Percentiles rank a stretch among this genome's conserved stretches.
Conservation (phyloP, 1,139 yeast genomes). For the Taphrina pruni region DNA sequence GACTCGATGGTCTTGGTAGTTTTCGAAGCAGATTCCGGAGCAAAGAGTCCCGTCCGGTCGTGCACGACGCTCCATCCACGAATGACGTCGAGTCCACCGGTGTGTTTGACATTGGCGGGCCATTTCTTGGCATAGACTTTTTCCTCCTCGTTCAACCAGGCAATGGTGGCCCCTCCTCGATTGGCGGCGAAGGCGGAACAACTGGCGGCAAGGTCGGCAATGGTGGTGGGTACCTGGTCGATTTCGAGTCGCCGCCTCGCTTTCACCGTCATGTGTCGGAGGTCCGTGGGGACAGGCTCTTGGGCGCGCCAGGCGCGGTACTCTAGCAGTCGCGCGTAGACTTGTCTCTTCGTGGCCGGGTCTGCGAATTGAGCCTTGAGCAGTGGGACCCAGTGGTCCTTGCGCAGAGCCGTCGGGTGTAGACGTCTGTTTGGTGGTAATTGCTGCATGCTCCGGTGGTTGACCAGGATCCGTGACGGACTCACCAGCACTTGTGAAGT, state of each 20-base stretch:
- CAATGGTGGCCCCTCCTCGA: slow-evolving; percentile 8
- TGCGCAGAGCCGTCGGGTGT: slow-evolving; percentile 30
- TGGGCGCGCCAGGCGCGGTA: slow-evolving; percentile 27
- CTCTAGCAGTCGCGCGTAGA: slow-evolving; percentile 30
- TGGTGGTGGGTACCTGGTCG: slow-evolving; percentile 29
- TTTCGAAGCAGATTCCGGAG: no score
- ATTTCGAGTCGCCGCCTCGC: slow-evolving; percentile 31
- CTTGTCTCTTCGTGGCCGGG: slow-evolving; percentile 23
- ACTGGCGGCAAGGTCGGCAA: slow-evolving; percentile 36
- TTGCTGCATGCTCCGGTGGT: slow-evolving; percentile 21
- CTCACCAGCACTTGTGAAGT: slow-evolving; percentile 30
- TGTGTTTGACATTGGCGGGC: slow-evolving; percentile 30
- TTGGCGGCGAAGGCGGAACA: slow-evolving; percentile 19
- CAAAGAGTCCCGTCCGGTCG: not conserved
- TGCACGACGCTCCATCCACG: slow-evolving; percentile 22
- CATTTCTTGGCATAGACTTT: slow-evolving; percentile 27
- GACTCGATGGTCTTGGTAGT: not conserved
- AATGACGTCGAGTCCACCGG: slow-evolving; percentile 18
- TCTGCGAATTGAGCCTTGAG: slow-evolving; percentile 20
- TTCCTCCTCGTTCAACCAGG: slow-evolving; percentile 29
- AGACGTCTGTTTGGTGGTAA: slow-evolving; percentile 38
- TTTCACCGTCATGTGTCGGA: slow-evolving; percentile 14
- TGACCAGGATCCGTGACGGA: slow-evolving; percentile 18
- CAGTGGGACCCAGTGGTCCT: slow-evolving; percentile 37
- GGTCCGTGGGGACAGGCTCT: slow-evolving; percentile 32